Conservation (phyloP, 306 rosid species). For the Casuarina equisetifolia region DNA sequence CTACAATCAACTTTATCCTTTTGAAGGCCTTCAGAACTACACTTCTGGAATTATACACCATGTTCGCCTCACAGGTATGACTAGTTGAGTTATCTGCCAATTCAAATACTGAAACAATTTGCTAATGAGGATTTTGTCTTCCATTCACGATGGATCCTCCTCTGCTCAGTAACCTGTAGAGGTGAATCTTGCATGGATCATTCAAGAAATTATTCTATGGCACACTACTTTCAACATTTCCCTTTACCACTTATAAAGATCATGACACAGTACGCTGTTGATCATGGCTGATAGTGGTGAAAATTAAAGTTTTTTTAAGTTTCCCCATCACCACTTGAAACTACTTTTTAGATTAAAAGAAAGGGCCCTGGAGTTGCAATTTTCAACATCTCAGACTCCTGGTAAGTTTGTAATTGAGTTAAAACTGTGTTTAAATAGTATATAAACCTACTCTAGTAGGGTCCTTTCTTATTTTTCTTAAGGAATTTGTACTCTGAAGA, state of each 20-base stretch:
- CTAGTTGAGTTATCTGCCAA: neutral
- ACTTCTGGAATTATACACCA: constrained; percentile 96
- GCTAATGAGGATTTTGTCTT: neutral
- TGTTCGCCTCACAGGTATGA: constrained; percentile 72
- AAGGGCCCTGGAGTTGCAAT: neutral
- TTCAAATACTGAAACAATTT: neutral
- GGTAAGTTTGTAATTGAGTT: neutral
- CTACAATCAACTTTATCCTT: constrained; percentile 82
- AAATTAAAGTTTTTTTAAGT: neutral
- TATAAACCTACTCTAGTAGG: neutral
- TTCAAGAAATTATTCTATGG: neutral
- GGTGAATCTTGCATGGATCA: neutral
- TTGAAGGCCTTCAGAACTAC: constrained; percentile 87
- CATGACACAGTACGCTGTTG: neutral
- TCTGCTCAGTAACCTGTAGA: neutral
- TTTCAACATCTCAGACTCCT: neutral
- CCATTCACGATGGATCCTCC: neutral
- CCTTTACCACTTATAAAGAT: constrained; percentile 3
- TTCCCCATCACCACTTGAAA: neutral
- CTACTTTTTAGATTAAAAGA: neutral
- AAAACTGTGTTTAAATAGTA: neutral
- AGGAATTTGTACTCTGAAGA: neutral
- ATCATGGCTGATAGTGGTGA: neutral
- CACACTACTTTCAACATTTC: neutral
- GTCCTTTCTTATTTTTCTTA: neutral